A percentile compares a stretch with the other conserved stretches of the same genome.
Evolutionary conservation across 768 basidiomycete species (phyloP).

Genomic region (Arthromyces matolae): DNA sequence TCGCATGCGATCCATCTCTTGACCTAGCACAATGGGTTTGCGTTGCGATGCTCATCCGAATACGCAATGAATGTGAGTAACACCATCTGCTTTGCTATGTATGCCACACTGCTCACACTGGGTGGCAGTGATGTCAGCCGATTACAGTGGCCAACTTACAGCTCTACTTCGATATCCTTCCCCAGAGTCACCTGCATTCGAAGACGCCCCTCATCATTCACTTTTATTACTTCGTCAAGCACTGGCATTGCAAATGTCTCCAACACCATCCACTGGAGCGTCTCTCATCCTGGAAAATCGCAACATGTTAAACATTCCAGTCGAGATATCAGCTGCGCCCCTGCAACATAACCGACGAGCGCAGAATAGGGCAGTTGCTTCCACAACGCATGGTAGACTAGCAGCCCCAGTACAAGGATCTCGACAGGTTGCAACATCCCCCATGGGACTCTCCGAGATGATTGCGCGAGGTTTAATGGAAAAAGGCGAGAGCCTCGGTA

Average conservation of each 20-base stretch:
- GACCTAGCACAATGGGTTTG: constrained; percentile 83
- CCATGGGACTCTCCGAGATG: constrained; percentile 64
- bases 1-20: constrained; percentile 80
- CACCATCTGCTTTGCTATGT: constrained; percentile 2
- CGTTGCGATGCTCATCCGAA: constrained; percentile 91
- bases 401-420: constrained; percentile 17
- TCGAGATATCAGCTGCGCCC: constrained; percentile 54
- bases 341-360: constrained; percentile 33
- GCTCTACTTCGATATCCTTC: constrained; percentile 83
- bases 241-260: constrained; percentile 67
- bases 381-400: constrained; percentile 3
- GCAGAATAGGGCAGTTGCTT: constrained; percentile 25
- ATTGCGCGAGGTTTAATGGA: constrained; percentile 71
- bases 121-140: constrained; percentile 87
- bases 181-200: constrained; percentile 33
- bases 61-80: constrained; percentile 76
- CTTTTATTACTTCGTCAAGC: constrained; percentile 83
- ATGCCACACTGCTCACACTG: no score
- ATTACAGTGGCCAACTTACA: constrained; percentile 85
- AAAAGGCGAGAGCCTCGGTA: constrained; percentile 74
- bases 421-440: constrained; percentile 39
- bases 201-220: constrained; percentile 50
- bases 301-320: constrained; percentile 67
- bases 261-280: constrained; percentile 71
- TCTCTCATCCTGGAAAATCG: constrained; percentile 80